These are phyloP conservation scores for Neofusicoccum cordaticola DNA, from an alignment of 2,329 filamentous ascomycete species.

Conservation along the genomic window DNA sequence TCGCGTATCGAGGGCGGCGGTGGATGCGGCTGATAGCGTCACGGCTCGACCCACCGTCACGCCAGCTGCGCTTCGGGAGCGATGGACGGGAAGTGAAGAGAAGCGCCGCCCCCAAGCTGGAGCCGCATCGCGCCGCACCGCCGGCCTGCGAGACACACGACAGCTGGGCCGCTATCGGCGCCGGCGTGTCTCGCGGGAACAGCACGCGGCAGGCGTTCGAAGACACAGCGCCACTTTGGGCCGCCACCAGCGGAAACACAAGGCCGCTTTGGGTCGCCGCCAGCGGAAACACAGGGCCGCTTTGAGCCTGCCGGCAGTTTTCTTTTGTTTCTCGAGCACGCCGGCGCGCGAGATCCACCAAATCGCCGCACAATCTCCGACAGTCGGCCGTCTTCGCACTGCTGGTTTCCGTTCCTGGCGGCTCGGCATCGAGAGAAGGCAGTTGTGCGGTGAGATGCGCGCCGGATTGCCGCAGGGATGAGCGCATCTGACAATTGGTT, in stretches of 20 bases:
- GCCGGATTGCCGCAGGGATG: neutral
- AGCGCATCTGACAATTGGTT: neutral
- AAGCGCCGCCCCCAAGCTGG: neutral
- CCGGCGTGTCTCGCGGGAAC: neutral
- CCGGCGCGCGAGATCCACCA: neutral
- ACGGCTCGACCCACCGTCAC: constrained; percentile 17
- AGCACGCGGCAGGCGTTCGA: neutral
- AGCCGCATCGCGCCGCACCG: neutral
- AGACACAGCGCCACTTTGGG: too few relatives aligned
- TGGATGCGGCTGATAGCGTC: neutral
- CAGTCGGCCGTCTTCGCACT: neutral
- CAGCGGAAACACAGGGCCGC: too few relatives aligned
- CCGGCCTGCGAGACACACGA: neutral
- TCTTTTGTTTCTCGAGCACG: too few relatives aligned
- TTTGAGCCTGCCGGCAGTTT: too few relatives aligned
- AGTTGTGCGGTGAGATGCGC: neutral
- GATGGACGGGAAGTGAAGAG: constrained; percentile 12
- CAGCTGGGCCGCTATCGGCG: neutral
- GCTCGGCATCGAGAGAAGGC: constrained; percentile 8
- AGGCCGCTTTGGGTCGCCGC: too few relatives aligned
- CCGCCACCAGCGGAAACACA: too few relatives aligned
- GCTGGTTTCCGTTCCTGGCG: neutral
- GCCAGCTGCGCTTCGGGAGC: constrained; percentile 12
- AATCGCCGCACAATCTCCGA: constrained; percentile 6
- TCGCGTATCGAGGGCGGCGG: constrained; percentile 4